A percentile compares a stretch with the other conserved stretches of the same genome.
Evolutionary conservation across 768 basidiomycete genomes (phyloP).

Genomic region (Suillus lakei): DNA sequence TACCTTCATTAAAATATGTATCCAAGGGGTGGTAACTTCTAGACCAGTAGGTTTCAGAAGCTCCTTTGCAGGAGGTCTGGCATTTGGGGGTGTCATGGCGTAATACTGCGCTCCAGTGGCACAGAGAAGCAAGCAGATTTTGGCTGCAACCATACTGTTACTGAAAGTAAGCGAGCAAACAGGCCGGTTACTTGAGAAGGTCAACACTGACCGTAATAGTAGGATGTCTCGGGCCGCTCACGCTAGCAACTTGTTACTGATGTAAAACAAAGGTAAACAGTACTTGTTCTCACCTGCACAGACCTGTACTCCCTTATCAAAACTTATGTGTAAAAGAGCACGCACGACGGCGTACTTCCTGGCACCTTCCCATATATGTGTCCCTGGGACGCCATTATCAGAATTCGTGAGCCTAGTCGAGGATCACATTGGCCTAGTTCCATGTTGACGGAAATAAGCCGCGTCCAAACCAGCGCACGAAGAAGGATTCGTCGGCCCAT

Average conservation of each 20-base stretch:
- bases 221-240: no score
- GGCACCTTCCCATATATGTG: neutral
- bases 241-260: no score
- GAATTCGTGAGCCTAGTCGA: neutral
- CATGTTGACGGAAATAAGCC: slow-evolving; percentile 29
- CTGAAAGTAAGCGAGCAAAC: neutral
- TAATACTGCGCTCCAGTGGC: slow-evolving; percentile 3
- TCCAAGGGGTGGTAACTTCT: neutral
- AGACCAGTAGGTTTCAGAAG: neutral
- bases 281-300: no score
- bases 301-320: no score
- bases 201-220: no score
- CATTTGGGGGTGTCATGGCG: slow-evolving; percentile 7
- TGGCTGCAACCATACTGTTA: neutral
- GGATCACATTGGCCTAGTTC: slow-evolving; percentile 2
- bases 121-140: slow-evolving; percentile 5
- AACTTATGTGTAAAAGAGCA: no score
- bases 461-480: slow-evolving; percentile 26
- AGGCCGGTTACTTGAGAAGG: neutral
- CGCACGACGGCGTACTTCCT: neutral
- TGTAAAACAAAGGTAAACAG: neutral
- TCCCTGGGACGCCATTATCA: neutral
- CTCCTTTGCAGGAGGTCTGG: slow-evolving; percentile 7
- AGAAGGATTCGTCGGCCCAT: slow-evolving; percentile 20
- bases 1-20: neutral